A percentile compares a stretch with the other conserved stretches of the same genome.
Conservation (phyloP, 768 basidiomycete genomes). For the Paxillus ammoniavirescens region DNA sequence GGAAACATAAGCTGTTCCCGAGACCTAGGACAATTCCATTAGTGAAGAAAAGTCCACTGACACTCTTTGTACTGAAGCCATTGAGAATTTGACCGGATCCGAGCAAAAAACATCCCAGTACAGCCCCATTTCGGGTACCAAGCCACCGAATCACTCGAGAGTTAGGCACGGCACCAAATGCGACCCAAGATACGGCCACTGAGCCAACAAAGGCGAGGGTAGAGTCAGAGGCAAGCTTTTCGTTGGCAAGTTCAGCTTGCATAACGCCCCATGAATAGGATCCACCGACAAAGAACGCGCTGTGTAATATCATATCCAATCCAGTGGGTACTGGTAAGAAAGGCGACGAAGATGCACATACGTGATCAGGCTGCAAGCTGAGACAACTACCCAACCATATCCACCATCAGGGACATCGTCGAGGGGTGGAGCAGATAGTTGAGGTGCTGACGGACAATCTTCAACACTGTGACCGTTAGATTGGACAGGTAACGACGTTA, state of each 20-base stretch:
- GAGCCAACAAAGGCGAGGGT: slow-evolving; percentile 35
- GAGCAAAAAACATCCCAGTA: slow-evolving; percentile 28
- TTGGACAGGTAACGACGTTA: neutral
- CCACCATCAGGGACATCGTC: slow-evolving; percentile 28
- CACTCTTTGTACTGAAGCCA: slow-evolving; percentile 18
- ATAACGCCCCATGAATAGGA: slow-evolving; percentile 32
- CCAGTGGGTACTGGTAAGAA: neutral
- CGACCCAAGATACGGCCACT: slow-evolving; percentile 25
- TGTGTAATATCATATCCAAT: slow-evolving; percentile 5
- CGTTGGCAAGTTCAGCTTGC: slow-evolving; percentile 28
- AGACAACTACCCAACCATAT: slow-evolving; percentile 34
- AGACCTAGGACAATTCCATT: slow-evolving; percentile 29
- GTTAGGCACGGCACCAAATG: slow-evolving; percentile 29
- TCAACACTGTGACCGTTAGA: neutral
- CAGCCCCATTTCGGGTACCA: slow-evolving; percentile 26
- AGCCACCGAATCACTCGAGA: slow-evolving; percentile 30
- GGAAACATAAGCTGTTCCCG: slow-evolving; percentile 25
- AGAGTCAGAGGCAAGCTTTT: slow-evolving; percentile 23
- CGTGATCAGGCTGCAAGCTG: slow-evolving; percentile 27
- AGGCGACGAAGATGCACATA: slow-evolving; percentile 6
- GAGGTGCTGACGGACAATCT: neutral
- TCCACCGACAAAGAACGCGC: slow-evolving; percentile 25
- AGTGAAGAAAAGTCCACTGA: slow-evolving; percentile 28
- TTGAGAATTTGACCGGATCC: slow-evolving; percentile 30
- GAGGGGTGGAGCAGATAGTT: neutral